Percentiles rank a stretch among this genome's conserved stretches.
These are phyloP conservation scores for Solanum hybrid DNA, from an alignment of 305 asterid species.

Conservation along the genomic window DNA sequence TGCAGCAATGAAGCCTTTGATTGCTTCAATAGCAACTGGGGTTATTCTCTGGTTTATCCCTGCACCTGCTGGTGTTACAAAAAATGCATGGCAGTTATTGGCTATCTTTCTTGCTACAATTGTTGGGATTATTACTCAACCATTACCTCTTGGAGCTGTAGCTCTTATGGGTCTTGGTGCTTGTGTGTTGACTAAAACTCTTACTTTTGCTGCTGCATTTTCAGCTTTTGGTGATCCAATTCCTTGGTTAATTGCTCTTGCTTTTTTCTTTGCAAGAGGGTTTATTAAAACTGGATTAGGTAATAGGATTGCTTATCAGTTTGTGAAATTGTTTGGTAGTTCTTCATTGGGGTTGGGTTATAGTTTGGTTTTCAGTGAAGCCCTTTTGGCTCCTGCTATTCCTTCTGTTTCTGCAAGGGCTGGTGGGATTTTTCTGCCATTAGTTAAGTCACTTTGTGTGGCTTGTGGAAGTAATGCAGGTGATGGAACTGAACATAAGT, in stretches of 20 bases:
- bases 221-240: conserved; percentile 97
- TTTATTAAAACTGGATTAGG: conserved; percentile 91
- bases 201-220: conserved; percentile 80
- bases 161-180: conserved; percentile 88
- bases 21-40: conserved; percentile 73
- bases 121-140: conserved; percentile 85
- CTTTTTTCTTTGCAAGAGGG: conserved; percentile 94
- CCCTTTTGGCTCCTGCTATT: conserved; percentile 89
- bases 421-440: conserved; percentile 85
- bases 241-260: conserved; percentile 90
- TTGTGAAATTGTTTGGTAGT: conserved; percentile 79
- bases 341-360: conserved; percentile 84
- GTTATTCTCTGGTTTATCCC: conserved; percentile 71
- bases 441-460: conserved; percentile 79
- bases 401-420: conserved; percentile 96
- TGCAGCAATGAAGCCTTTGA: conserved; percentile 71
- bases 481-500: conserved; percentile 79
- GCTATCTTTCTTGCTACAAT: conserved; percentile 87
- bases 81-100: conserved; percentile 74
- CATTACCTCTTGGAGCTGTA: conserved; percentile 91
- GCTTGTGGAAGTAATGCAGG: conserved; percentile 92
- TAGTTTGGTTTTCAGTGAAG: conserved; percentile 91
- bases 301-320: conserved; percentile 85
- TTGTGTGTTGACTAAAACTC: conserved; percentile 74
- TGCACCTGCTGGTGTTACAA: conserved; percentile 66